Percentiles rank a stretch among this genome's conserved stretches.
phyloP scores from a whole-genome alignment of 2,329 filamentous ascomycete genomes.

The Trichophyton verrucosum region DNA sequence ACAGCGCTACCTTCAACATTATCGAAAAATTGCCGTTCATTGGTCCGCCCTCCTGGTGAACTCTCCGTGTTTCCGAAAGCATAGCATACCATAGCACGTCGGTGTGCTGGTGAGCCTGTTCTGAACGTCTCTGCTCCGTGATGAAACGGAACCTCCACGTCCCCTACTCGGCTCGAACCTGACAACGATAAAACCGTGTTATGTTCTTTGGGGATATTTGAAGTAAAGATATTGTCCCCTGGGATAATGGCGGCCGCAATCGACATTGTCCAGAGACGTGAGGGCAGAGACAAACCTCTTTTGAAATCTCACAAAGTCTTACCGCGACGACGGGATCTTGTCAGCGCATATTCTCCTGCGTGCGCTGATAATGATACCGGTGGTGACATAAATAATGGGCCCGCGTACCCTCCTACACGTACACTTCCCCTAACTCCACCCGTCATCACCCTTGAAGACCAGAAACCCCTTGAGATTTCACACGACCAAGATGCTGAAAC shows the following conservation, averaged over 20 bases:
- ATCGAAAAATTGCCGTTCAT: background rate
- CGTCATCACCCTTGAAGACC: conserved; percentile 18
- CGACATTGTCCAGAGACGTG: background rate
- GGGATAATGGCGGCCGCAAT: background rate
- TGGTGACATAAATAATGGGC: conserved; percentile 13
- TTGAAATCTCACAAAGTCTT: conserved; percentile 32
- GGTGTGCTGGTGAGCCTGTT: background rate
- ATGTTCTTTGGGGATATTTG: background rate
- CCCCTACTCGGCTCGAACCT: background rate
- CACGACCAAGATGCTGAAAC: conserved; percentile 14
- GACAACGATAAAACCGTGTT: background rate
- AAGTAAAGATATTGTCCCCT: background rate
- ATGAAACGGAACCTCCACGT: background rate
- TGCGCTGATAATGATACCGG: background rate
- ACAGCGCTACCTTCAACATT: background rate
- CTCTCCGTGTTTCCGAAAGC: background rate
- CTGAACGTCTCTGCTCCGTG: background rate
- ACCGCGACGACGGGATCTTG: conserved; percentile 24
- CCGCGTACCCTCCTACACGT: conserved; percentile 18
- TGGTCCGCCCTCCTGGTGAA: background rate
- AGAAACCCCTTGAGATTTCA: conserved; percentile 17
- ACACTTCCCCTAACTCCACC: conserved; percentile 30
- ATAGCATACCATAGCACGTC: background rate
- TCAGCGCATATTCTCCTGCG: background rate
- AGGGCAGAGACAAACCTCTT: conserved; percentile 18